A percentile compares a stretch with the other conserved stretches of the same genome.
Conservation (phyloP, 345 rosid species). For the Syzygium jambos region DNA sequence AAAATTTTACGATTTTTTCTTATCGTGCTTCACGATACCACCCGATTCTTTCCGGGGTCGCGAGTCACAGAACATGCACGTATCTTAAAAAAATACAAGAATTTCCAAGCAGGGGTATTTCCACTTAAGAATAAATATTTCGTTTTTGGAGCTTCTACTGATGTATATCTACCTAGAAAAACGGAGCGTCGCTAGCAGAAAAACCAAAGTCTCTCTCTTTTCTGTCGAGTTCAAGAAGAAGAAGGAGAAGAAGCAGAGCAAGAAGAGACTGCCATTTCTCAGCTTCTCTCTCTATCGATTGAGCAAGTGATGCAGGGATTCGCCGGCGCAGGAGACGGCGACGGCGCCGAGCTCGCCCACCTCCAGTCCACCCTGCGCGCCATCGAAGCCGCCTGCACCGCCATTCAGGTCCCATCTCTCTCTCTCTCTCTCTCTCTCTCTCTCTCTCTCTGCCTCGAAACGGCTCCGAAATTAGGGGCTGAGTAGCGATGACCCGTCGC, state of each 20-base stretch:
- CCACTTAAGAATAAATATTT: neutral
- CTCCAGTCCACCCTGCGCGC: slow-evolving; percentile 87
- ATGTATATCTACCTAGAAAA: neutral
- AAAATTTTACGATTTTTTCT: no score
- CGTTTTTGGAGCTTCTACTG: neutral
- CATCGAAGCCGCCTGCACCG: slow-evolving; percentile 90
- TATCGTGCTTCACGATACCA: no score
- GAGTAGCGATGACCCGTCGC: neutral
- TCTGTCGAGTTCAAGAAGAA: neutral
- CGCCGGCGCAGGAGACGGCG: slow-evolving; percentile 26
- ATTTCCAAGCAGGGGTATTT: neutral
- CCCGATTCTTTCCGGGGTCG: no score
- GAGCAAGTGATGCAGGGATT: slow-evolving; percentile 34
- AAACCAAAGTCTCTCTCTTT: neutral
- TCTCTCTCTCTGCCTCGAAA: neutral
- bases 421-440: neutral
- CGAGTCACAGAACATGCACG: no score
- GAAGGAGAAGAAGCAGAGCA: neutral
- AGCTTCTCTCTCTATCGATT: neutral
- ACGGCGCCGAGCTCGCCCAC: slow-evolving; percentile 43
- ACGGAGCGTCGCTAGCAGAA: neutral
- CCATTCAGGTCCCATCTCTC: slow-evolving; percentile 57
- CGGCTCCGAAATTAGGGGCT: neutral
- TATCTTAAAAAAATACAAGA: no score
- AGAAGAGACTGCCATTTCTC: neutral